Base-by-base conservation (phyloP, 1,284 basidiomycete genomes). In the Microbotryum lychnidis-dioicae region DNA sequence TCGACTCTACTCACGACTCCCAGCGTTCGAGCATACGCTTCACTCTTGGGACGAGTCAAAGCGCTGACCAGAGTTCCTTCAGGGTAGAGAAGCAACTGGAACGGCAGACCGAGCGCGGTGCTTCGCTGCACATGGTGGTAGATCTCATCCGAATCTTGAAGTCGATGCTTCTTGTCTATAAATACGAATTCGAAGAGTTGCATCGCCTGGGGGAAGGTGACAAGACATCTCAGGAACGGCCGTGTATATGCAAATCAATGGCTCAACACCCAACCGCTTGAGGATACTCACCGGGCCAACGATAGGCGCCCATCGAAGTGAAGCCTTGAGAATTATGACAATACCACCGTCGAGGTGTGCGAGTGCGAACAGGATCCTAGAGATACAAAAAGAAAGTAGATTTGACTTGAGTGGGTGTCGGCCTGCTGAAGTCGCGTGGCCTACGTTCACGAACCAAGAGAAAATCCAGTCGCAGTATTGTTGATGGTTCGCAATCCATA, bases 181-280 rank as follows among this genome's bases (percentile, higher is more conserved):
- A 89, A 89, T 69, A 96, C 89, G 76, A 96, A 97, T 60, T 84
- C 80, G 77, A 85, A 96, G 77, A 91, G 85, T 81, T 87, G 89
- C 91, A 91, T 91, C 60, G 83, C 86, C 86, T 87, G 60, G 44
- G 5, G 37, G 16, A 42, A 42, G 37, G 12, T 14, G 2, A 42
- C 9, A 4, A 42, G 37, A 42, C 10, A 42, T 12, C 9, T 42
- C 12, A 42, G 37, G 37, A 42, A 9, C 37, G 9, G 16, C 14
- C 16, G 37, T 6, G 9, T 4, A 18, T 42, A 6, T 42, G 5
- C 10, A 6, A 42, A 16, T 42, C 16, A 16, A 42, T 42, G 16
- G 16, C 37, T 42, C 14, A 16, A 27, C 27, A 27, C 27, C 27
- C 27, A 27, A 27, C 27, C 27, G 27, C 27, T 27, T 1, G 27